Evolutionary conservation across 2,329 filamentous ascomycete species (phyloP), one percentile per base, ranked within the genome.

Genomic region (Aspergillus novofumigatus): DNA sequence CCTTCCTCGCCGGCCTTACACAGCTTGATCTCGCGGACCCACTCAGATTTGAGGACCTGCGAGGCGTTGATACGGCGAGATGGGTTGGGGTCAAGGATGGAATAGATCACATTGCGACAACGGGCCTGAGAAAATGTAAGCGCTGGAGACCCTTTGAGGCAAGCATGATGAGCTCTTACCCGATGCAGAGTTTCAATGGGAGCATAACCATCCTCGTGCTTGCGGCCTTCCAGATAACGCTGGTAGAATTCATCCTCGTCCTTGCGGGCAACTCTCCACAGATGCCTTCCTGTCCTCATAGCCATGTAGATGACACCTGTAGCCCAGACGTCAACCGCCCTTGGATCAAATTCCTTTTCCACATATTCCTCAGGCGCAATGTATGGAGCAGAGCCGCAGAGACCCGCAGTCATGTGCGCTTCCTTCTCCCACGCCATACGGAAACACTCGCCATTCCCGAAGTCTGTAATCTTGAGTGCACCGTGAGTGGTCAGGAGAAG

Each of bases 261-360:
- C 76, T 92, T 95, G 75, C 93, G 93, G 6, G 94, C 94, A n/a
- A 97, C 86, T 54, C 92, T 89, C 94, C 94, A 99, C 8, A 99
- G 81, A 75, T 99, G 94, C 53, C 94, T 85, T 5, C 94, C 94
- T 1, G 93, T 97, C 57, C 94, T 85, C 94, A 99, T 99, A 14
- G 94, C 94, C 94, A 99, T 99, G 78, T 99, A 99, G 59, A 99
- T 99, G 52, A 99, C 94, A 71, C 94, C 94, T 59, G 92, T 96
- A 25, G 94, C 94, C 94, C 94, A 99, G 14, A 97, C 89, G 69
- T 99, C 94, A 51, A 99, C 93, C n/a, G 94, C 93, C 57, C 94
- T 85, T 29, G 94, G 94, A 70, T 99, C 94, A 64, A 99, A 99
- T 72, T 99, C 94, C 72, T 88, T 92, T 71, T 96, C 92, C 1